phyloP scores from a whole-genome alignment of 2,329 filamentous ascomycete genomes.

The Fusarium circinatum region DNA sequence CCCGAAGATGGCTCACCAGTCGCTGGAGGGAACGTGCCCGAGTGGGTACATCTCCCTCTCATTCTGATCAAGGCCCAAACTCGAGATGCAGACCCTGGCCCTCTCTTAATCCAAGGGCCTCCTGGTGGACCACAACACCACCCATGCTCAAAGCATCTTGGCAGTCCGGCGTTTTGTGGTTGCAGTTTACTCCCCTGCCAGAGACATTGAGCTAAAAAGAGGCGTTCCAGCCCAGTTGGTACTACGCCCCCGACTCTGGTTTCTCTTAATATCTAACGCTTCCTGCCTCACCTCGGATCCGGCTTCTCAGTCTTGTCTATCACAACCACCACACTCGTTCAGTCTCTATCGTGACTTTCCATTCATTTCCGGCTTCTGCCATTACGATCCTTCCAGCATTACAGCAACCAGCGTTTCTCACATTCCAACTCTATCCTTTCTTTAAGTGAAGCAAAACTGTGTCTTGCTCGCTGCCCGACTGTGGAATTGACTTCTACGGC shows the following conservation, averaged over 20 bases:
- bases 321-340: slow-evolving; percentile 37
- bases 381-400: slow-evolving; percentile 46
- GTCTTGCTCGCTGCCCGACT: slow-evolving; percentile 42
- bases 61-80: slow-evolving; percentile 18
- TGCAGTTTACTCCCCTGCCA: slow-evolving; percentile 37
- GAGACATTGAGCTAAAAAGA: slow-evolving; percentile 37
- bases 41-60: slow-evolving; percentile 23
- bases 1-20: neutral
- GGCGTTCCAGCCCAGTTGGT: slow-evolving; percentile 35
- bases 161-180: slow-evolving; percentile 44
- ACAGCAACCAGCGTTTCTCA: slow-evolving; percentile 34
- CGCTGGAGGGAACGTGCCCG: neutral
- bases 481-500: slow-evolving; percentile 50
- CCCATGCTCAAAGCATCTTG: slow-evolving; percentile 35
- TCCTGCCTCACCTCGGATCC: slow-evolving; percentile 35
- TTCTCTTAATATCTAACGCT: slow-evolving; percentile 45
- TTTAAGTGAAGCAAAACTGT: slow-evolving; percentile 47
- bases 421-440: slow-evolving; percentile 38
- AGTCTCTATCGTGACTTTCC: slow-evolving; percentile 45
- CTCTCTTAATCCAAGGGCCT: slow-evolving; percentile 36
- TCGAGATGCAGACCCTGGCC: slow-evolving; percentile 14
- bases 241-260: slow-evolving; percentile 35
- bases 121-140: slow-evolving; percentile 35
- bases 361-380: slow-evolving; percentile 44
- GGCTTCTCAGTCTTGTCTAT: slow-evolving; percentile 38